Percentiles rank a stretch among this genome's conserved stretches.
These are phyloP conservation scores for Graphilbum ipis-grandicollis DNA, from an alignment of 2,329 filamentous ascomycete species.

Conservation along the genomic window DNA sequence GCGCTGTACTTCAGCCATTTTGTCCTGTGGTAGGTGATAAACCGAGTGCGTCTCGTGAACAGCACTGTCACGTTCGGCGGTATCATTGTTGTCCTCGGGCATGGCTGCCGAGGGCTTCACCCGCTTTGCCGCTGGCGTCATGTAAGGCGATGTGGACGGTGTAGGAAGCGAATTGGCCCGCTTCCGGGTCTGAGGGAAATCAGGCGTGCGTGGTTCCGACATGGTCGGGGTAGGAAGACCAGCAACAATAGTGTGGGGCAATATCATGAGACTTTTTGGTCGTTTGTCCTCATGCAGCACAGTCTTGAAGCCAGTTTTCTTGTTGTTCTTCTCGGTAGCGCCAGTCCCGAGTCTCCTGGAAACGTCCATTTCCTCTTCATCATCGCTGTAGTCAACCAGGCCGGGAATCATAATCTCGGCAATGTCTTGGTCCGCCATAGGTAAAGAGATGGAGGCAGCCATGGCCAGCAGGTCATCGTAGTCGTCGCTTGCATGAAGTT, in stretches of 20 bases:
- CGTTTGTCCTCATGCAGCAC: constrained; percentile 16
- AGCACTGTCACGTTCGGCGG: background rate
- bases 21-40: constrained; percentile 3
- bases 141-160: constrained; percentile 13
- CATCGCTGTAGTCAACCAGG: constrained; percentile 43
- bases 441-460: constrained; percentile 50
- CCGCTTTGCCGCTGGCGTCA: constrained; percentile 7
- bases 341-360: constrained; percentile 11
- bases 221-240: constrained; percentile 16
- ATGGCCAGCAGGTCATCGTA: constrained; percentile 23
- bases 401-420: constrained; percentile 69
- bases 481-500: no score
- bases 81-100: background rate
- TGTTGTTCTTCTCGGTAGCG: constrained; percentile 8
- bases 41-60: background rate
- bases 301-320: constrained; percentile 15
- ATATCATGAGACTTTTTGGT: constrained; percentile 28
- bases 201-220: constrained; percentile 19
- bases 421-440: constrained; percentile 48
- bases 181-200: constrained; percentile 14
- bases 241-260: constrained; percentile 12
- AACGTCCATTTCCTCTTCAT: constrained; percentile 49
- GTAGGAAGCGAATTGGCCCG: constrained; percentile 33
- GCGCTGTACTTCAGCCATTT: background rate
- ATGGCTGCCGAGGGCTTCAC: background rate